These are phyloP conservation scores for Gossypium ekmanianum DNA, from an alignment of 345 rosid genomes.

Conservation along the genomic window DNA sequence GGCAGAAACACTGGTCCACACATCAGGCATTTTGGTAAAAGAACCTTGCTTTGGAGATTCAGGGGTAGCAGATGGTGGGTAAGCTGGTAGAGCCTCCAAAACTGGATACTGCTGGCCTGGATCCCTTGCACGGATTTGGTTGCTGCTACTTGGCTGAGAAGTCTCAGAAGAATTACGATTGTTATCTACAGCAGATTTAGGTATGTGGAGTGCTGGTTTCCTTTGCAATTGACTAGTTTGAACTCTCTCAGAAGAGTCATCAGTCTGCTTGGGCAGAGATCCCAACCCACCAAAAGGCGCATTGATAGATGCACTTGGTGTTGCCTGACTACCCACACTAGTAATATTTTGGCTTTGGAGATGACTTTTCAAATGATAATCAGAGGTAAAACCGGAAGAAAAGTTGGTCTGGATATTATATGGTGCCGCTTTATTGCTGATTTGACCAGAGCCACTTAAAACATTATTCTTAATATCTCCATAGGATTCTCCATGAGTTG, in stretches of 20 bases:
- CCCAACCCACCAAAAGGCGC: slow-evolving; percentile 36
- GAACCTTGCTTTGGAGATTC: slow-evolving; percentile 38
- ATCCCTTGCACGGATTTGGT: slow-evolving; percentile 32
- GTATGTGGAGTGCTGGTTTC: slow-evolving; percentile 19
- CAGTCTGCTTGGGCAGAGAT: slow-evolving; percentile 35
- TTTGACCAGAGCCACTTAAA: slow-evolving; percentile 37
- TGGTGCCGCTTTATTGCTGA: slow-evolving; percentile 18
- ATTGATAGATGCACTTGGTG: slow-evolving; percentile 28
- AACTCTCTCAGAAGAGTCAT: slow-evolving; percentile 38
- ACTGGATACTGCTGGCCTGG: slow-evolving; percentile 43
- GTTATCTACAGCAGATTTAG: slow-evolving; percentile 21
- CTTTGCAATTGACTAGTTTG: slow-evolving; percentile 38
- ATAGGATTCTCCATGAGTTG: slow-evolving; percentile 34
- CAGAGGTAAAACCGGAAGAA: slow-evolving; percentile 30
- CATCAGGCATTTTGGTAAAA: slow-evolving; percentile 35
- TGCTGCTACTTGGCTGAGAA: slow-evolving; percentile 24
- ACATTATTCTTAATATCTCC: slow-evolving; percentile 34
- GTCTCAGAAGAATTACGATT: slow-evolving; percentile 32
- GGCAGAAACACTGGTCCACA: slow-evolving; percentile 40
- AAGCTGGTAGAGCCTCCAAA: slow-evolving; percentile 40
- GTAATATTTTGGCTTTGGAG: slow-evolving; percentile 38
- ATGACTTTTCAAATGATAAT: slow-evolving; percentile 45
- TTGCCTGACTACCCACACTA: slow-evolving; percentile 35
- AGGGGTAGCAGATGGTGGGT: slow-evolving; percentile 34
- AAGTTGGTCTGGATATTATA: slow-evolving; percentile 27